A percentile compares a stretch with the other conserved stretches of the same genome.
These are phyloP conservation scores for Trametes sp. DNA, from an alignment of 1,284 basidiomycete genomes.

Conservation along the genomic window DNA sequence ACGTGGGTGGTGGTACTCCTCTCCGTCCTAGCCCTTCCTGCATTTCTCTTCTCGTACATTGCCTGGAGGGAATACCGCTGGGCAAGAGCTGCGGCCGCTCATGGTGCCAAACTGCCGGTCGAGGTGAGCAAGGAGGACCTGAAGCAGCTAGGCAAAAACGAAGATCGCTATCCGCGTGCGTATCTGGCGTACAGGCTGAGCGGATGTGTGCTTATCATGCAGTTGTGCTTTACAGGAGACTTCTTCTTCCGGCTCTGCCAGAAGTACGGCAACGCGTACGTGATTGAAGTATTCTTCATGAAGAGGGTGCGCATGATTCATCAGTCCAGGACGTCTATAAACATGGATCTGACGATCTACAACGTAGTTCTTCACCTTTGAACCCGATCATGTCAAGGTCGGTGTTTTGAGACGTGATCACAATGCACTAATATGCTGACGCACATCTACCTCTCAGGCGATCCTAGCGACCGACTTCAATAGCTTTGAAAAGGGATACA, in stretches of 20 bases:
- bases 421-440: background rate
- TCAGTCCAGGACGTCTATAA: too few relatives aligned
- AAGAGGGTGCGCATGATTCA: conserved; percentile 25
- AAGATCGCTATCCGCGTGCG: conserved; percentile 30
- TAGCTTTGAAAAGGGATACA: conserved; percentile 40
- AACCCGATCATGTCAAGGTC: conserved; percentile 43
- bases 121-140: conserved; percentile 24
- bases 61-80: conserved; percentile 7
- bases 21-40: conserved; percentile 1
- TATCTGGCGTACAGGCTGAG: too few relatives aligned
- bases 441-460: conserved; percentile 18
- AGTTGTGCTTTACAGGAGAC: conserved; percentile 24
- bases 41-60: background rate
- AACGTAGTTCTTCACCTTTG: conserved; percentile 38
- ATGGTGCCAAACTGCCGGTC: conserved; percentile 33
- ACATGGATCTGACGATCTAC: background rate
- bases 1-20: background rate
- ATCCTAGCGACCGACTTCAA: conserved; percentile 43
- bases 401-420: background rate
- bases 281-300: conserved; percentile 24
- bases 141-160: background rate
- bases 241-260: conserved; percentile 27
- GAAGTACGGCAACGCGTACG: conserved; percentile 34
- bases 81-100: conserved; percentile 29
- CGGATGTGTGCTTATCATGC: too few relatives aligned